Conservation (phyloP, 768 basidiomycete species). For the Macrolepiota fuliginosa region DNA sequence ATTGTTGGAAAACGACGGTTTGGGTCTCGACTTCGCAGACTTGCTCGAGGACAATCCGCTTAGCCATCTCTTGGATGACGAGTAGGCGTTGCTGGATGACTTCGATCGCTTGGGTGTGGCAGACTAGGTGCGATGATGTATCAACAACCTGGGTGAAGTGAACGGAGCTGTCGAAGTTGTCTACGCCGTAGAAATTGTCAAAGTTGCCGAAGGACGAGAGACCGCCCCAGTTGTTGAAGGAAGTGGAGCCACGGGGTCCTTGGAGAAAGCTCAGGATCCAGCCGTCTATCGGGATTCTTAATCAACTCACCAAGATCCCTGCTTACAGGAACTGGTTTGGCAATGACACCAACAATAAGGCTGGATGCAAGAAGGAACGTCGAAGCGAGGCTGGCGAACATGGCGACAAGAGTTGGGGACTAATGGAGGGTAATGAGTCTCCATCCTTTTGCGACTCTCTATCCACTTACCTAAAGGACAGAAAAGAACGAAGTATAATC, state of each 20-base stretch:
- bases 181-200: constrained; percentile 33
- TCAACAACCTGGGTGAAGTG: constrained; percentile 27
- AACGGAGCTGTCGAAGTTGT: constrained; percentile 30
- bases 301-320: constrained; percentile 25
- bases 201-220: constrained; percentile 27
- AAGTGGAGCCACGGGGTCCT: constrained; percentile 7
- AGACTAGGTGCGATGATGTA: constrained; percentile 24
- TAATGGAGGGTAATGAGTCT: neutral
- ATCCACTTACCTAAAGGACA: neutral
- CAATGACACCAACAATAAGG: neutral
- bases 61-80: constrained; percentile 36
- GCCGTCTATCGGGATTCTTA: constrained; percentile 23
- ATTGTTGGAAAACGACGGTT: constrained; percentile 32
- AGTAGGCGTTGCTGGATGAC: constrained; percentile 37
- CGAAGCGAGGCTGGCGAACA: constrained; percentile 7
- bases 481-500: neutral
- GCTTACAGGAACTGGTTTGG: neutral
- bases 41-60: constrained; percentile 29
- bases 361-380: constrained; percentile 1
- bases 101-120: constrained; percentile 30
- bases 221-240: constrained; percentile 36
- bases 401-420: neutral
- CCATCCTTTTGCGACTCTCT: neutral
- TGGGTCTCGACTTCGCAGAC: constrained; percentile 35
- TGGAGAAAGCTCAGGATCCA: neutral